Evolutionary conservation across 78 protist species (phyloP), one percentile per base, ranked within the genome.

Genomic region (Carpediemonas membranifera): DNA sequence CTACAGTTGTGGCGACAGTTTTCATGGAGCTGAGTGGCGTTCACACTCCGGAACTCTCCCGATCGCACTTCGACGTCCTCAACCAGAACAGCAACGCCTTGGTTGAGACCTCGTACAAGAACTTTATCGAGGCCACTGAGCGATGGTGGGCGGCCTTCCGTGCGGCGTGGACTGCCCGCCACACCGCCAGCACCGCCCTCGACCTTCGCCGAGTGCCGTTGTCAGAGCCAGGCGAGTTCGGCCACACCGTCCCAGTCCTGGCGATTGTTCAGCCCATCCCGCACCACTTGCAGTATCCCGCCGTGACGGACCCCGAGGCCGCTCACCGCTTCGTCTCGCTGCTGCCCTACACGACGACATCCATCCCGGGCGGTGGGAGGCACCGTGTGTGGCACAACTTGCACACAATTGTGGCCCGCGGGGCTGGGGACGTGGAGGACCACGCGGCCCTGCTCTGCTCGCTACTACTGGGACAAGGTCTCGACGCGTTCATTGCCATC

Each of bases 301-400:
- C 64, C 83, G 1, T 9, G 2, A 16, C 57, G 64, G n/a, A 62
- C 79, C 5, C 64, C 83, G 16, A n/a, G n/a, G n/a, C n/a, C n/a
- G n/a, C n/a, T n/a, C n/a, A n/a, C n/a, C 67, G 77, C 33, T 72
- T 78, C 27, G 83, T 78, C 25, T 9, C 63, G 25, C 60, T 78
- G 43, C 59, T 78, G 3, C 50, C 55, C 24, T 1, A 2, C 31
- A 70, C 15, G 28, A 2, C 24, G 28, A 56, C 41, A 41, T 43
- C 36, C 7, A 36, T 35, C 18, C 3, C n/a, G 14, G 52, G 41
- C 2, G 59, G 41, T 9, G 65, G 52, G 16, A 21, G 18, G 34
- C 33, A 7, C 58, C 7, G 28, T 21, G 25, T 3, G 7, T 3
- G 3, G 30, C 14, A 16, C 30, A 9, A 13, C 28, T 3, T 53